These are phyloP conservation scores for Leccinum pachyderme DNA, from an alignment of 1,284 basidiomycete genomes.

Conservation along the genomic window DNA sequence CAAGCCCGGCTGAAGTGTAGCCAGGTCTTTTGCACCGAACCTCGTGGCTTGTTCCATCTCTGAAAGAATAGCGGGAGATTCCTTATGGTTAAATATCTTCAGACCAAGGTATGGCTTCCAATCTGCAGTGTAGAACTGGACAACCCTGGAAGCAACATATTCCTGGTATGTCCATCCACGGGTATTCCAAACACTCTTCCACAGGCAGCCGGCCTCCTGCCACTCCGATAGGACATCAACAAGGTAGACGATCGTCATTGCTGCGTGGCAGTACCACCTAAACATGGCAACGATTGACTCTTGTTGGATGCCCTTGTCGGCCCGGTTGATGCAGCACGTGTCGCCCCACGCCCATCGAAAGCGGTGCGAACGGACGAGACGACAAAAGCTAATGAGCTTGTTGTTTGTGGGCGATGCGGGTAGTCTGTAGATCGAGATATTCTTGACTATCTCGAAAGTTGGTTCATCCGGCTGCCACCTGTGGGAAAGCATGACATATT, in stretches of 20 bases:
- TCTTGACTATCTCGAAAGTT: neutral
- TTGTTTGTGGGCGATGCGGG: neutral
- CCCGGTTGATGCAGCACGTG: neutral
- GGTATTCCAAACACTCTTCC: neutral
- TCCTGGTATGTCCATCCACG: too few species aligned
- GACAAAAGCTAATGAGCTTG: neutral
- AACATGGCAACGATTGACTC: neutral
- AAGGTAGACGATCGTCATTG: neutral
- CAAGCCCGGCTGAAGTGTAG: neutral
- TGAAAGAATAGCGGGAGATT: neutral
- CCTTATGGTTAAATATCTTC: too few species aligned
- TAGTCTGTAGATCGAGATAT: neutral
- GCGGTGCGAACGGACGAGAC: neutral
- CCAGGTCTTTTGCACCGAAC: neutral
- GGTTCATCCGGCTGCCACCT: neutral
- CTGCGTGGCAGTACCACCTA: neutral
- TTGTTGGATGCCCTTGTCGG: neutral
- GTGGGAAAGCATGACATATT: neutral
- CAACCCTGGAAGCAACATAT: too few species aligned
- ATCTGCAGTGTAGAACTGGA: too few species aligned
- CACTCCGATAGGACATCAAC: neutral
- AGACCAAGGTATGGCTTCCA: too few species aligned
- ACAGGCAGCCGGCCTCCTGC: neutral
- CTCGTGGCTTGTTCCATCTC: neutral
- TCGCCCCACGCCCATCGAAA: neutral